These are phyloP conservation scores for Annulohypoxylon nitens DNA, from an alignment of 495 filamentous ascomycete species.

Conservation along the genomic window DNA sequence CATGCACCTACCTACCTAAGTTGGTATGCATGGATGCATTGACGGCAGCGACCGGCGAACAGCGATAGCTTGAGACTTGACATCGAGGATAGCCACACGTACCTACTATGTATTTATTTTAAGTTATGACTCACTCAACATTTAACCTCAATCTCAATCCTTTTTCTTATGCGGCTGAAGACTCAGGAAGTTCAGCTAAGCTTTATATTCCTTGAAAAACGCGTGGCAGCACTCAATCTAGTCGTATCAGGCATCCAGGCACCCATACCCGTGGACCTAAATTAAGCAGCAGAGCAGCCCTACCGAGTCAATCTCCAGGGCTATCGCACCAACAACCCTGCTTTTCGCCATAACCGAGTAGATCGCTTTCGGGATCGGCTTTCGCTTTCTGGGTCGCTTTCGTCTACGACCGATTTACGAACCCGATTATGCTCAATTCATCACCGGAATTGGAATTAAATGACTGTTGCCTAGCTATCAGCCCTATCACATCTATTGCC, in stretches of 20 bases:
- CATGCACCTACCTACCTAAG: neutral
- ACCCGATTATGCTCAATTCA: neutral
- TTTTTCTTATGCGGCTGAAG: conserved; percentile 12
- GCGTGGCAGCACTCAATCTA: conserved; percentile 1
- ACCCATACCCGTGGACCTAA: neutral
- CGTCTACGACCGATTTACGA: neutral
- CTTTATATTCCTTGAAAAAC: conserved; percentile 2
- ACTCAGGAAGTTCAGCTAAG: neutral
- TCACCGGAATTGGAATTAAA: neutral
- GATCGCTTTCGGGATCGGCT: conserved; percentile 3
- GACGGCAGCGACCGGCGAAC: too few relatives aligned
- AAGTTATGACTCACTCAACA: conserved; percentile 7
- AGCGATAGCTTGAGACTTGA: too few relatives aligned
- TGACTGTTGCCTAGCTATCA: neutral
- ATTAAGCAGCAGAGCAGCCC: conserved; percentile 10
- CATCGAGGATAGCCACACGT: neutral
- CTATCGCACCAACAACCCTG: conserved; percentile 1
- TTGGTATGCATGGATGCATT: neutral
- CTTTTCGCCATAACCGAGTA: neutral
- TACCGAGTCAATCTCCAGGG: neutral
- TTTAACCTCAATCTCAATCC: neutral
- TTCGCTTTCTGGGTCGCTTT: conserved; percentile 1
- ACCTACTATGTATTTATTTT: neutral
- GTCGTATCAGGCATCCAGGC: neutral
- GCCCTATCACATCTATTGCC: neutral